Percentiles rank a stretch among this genome's conserved stretches.
These are phyloP conservation scores for Leucoagaricus sp. DNA, from an alignment of 1,284 basidiomycete genomes.

Conservation along the genomic window DNA sequence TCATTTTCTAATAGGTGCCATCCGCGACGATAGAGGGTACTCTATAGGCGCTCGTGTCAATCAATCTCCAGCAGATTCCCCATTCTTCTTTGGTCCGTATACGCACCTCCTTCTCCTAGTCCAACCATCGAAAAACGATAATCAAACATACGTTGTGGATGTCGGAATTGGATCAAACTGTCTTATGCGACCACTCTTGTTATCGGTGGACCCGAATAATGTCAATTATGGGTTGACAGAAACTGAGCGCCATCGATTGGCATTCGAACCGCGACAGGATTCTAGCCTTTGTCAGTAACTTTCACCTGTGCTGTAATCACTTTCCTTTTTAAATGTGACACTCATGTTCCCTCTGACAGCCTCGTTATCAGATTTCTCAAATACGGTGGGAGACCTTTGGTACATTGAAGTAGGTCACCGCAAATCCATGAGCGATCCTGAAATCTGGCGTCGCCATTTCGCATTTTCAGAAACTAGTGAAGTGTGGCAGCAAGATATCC, in stretches of 20 bases:
- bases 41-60: constrained; percentile 32
- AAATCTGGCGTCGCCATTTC: too few species aligned
- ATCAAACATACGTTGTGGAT: constrained; percentile 39
- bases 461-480: too few species aligned
- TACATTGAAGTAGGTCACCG: too few species aligned
- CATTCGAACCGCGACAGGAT: constrained; percentile 15
- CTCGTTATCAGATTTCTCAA: too few species aligned
- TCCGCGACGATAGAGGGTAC: constrained; percentile 27
- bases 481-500: too few species aligned
- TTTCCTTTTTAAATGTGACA: too few species aligned
- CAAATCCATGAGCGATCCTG: too few species aligned
- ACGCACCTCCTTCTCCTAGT: constrained; percentile 39
- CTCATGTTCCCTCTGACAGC: too few species aligned
- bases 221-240: constrained; percentile 26
- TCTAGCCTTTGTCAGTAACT: constrained; percentile 30
- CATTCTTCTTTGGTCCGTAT: constrained; percentile 21
- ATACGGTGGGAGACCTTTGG: too few species aligned
- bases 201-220: constrained; percentile 28
- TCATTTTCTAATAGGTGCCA: background rate
- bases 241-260: constrained; percentile 32
- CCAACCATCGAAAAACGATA: constrained; percentile 33
- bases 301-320: too few species aligned
- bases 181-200: constrained; percentile 34
- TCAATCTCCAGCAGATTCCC: constrained; percentile 14
- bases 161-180: constrained; percentile 36